Base-by-base conservation (phyloP, 2,329 filamentous ascomycete species). In the Fusarium falciforme region DNA sequence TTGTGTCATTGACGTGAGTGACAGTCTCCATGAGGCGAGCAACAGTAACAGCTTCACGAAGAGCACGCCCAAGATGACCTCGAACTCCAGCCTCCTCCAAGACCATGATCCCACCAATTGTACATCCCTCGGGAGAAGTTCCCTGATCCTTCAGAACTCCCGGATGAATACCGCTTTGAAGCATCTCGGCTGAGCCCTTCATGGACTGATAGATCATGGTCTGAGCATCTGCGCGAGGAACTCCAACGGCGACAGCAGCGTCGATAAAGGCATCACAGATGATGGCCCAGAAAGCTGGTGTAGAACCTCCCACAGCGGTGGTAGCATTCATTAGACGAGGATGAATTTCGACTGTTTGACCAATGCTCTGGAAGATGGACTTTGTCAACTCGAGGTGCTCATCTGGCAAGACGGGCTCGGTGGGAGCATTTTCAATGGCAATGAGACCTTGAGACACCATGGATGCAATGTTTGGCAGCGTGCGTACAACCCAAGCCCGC, bases 191-290 rank as follows among this genome's bases (percentile, higher is more conserved):
- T 0, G 89, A 88, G 1, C 90, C 89, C 57, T 84, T 82, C 86
- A 90, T 89, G 2, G 87, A 87, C 79, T 91, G 89, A 14, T 88
- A 87, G 66, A 89, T 88, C 87, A 91, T 91, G 5, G 85, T 80
- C 68, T 89, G 87, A 0, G 89, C 89, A 72, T 88, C 84, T 3
- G 85, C 85, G 12, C 89, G 79, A 0, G 89, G 89, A 17, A 92
- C 77, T 0, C 90, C 90, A 81, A 90, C 89, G 0, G 89, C 89
- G 0, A 91, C 89, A 0, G 87, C 88, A 0, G 89, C 89, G 67
- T 91, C 89, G 3, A 89, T 87, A 63, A 91, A 82, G 0, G 88
- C 88, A 71, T 92, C 90, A 14, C 88, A 83, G 6, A 91, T 84
- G 10, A 91, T 81, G 0, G 89, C 88, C 67, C 87, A 89, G 80